phyloP scores from a whole-genome alignment of 176 grass and related monocot species.

The Zizania latifolia region DNA sequence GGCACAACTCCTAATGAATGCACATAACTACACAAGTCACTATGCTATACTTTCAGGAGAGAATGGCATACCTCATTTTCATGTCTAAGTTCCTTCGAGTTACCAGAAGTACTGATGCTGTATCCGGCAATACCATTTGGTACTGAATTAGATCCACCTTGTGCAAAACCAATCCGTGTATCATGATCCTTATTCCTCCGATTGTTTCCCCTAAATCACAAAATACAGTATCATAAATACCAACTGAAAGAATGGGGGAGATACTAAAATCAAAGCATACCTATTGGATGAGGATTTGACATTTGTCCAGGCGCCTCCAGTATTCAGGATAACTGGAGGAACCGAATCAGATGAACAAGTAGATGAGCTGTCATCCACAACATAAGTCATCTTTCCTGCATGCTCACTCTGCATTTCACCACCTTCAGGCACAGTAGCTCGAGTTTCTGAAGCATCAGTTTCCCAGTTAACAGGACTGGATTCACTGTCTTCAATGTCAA shows the following conservation, averaged over 20 bases:
- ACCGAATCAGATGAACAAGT: slow-evolving; percentile 83
- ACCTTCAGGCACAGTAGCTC: slow-evolving; percentile 35
- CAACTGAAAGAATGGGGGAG: not conserved
- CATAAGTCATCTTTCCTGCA: slow-evolving; percentile 52
- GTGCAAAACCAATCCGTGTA: slow-evolving; percentile 20
- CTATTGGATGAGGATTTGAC: slow-evolving; percentile 68
- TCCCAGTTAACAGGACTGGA: slow-evolving; percentile 73
- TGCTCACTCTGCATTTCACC: slow-evolving; percentile 55
- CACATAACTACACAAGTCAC: slow-evolving; percentile 15
- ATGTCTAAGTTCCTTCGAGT: slow-evolving; percentile 27
- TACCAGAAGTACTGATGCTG: slow-evolving; percentile 26
- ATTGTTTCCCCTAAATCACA: slow-evolving; percentile 52
- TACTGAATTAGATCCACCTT: slow-evolving; percentile 32
- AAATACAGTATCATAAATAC: slow-evolving; percentile 32
- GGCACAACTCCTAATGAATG: not conserved
- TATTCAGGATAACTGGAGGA: slow-evolving; percentile 53
- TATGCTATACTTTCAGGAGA: slow-evolving; percentile 5
- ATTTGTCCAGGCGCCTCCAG: slow-evolving; percentile 48
- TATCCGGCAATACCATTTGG: slow-evolving; percentile 41
- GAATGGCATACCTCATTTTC: slow-evolving; percentile 40
- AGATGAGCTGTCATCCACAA: slow-evolving; percentile 80
- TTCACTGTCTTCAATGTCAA: slow-evolving; percentile 60
- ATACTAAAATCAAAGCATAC: slow-evolving; percentile 30
- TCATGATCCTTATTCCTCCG: slow-evolving; percentile 51
- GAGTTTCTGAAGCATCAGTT: slow-evolving; percentile 77